These are phyloP conservation scores for Auriscalpium orientale DNA, from an alignment of 768 basidiomycete species.

Conservation along the genomic window DNA sequence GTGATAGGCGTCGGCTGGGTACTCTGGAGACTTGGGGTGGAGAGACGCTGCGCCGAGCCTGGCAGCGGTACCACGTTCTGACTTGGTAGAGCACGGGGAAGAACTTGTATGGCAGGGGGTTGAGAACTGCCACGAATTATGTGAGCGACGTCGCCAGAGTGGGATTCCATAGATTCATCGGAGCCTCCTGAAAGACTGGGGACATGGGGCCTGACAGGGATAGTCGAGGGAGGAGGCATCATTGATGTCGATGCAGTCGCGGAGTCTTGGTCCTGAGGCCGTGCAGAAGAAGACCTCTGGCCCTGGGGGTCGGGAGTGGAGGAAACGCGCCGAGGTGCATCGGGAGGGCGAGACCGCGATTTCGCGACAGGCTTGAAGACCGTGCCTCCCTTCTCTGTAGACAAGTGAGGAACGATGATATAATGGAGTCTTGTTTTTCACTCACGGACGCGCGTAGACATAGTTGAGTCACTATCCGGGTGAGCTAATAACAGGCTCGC, in stretches of 20 bases:
- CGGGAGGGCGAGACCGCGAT: conserved; percentile 33
- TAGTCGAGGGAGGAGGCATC: neutral
- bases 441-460: conserved; percentile 56
- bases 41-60: too few relatives aligned
- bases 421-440: conserved; percentile 17
- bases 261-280: neutral
- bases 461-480: conserved; percentile 7
- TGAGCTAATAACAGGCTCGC: too few relatives aligned
- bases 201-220: neutral
- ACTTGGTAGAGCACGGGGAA: too few relatives aligned
- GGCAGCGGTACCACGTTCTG: too few relatives aligned
- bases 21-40: too few relatives aligned
- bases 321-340: conserved; percentile 17
- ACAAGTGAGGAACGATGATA: conserved; percentile 1
- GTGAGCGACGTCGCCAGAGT: too few relatives aligned
- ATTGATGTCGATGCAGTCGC: neutral
- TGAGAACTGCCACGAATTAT: too few relatives aligned
- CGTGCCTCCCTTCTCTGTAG: conserved; percentile 61
- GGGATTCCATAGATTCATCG: too few relatives aligned
- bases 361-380: conserved; percentile 64
- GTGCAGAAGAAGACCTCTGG: neutral
- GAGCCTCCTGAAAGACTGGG: too few relatives aligned
- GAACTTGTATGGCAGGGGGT: too few relatives aligned
- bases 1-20: too few relatives aligned
- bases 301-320: conserved; percentile 13